These are phyloP conservation scores for Cryphonectria naterciae DNA, from an alignment of 2,329 filamentous ascomycete genomes.

Conservation along the genomic window DNA sequence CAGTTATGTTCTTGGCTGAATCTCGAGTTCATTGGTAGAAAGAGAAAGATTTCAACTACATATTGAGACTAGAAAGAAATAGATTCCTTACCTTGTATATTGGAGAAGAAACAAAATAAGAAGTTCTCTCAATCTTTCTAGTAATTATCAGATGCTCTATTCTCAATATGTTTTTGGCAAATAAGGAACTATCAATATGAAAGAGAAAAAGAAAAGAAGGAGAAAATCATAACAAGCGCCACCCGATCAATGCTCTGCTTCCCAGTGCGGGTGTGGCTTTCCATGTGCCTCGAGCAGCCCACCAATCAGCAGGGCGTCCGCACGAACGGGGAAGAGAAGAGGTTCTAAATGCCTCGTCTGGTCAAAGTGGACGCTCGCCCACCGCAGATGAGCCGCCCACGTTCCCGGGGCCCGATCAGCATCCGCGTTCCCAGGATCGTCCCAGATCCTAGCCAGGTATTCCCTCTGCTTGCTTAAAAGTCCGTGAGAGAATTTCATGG, in stretches of 20 bases:
- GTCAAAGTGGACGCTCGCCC: conserved; percentile 1
- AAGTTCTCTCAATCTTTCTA: background rate
- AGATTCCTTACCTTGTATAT: background rate
- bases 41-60: background rate
- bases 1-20: background rate
- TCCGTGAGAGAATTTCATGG: conserved; percentile 22
- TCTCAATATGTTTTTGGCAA: background rate
- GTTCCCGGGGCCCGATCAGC: conserved; percentile 14
- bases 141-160: background rate
- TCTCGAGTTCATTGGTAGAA: background rate
- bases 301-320: background rate
- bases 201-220: background rate
- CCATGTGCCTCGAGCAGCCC: background rate
- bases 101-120: background rate
- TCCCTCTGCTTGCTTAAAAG: background rate
- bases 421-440: conserved; percentile 3
- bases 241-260: background rate
- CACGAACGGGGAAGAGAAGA: background rate
- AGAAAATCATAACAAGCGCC: background rate
- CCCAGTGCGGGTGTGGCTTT: conserved; percentile 1
- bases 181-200: no score
- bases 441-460: conserved; percentile 20
- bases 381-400: conserved; percentile 4
- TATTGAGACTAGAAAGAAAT: background rate
- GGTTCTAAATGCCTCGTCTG: background rate